Evolutionary conservation across 768 basidiomycete genomes (phyloP), one percentile per base, ranked within the genome.

Genomic region (Podaxis rugospora): DNA sequence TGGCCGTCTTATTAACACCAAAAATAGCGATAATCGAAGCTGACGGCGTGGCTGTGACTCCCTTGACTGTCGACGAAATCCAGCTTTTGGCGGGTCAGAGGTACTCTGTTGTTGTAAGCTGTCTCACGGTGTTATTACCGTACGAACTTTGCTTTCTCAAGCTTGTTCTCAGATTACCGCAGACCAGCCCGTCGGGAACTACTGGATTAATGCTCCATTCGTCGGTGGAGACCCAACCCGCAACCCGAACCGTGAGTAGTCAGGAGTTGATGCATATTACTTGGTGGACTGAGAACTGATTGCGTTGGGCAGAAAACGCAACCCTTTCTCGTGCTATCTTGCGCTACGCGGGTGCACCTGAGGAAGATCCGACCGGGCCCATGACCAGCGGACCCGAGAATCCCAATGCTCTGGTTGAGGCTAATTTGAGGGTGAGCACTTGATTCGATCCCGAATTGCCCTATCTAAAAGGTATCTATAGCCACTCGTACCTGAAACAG

Each of bases 301-400:
- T 36, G 37, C 11, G 6, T 23, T 36, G 70, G 27, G 69, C 73
- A 39, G 60, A 70, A 6, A 55, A 65, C 66, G 66, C 58, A 76
- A 74, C 64, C 72, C 69, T 58, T 36, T 57, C 18, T 66, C 72
- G 1, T 25, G 80, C 75, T 0, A 74, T 81, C 56, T 72, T 81
- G 6, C 72, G 74, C 27, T 81, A 81, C 58, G 64, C 65, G 0
- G 78, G 78, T 5, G 78, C 80, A 11, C 74, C 75, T 0, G 42
- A 62, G 5, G 61, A 11, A 16, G 78, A 80, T 0, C 80, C 80
- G 1, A 57, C 47, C 0, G 61, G 63, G 11, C 67, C 68, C 5
- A 66, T 68, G 66, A 65, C 63, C 35, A 35, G 57, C 28, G 68
- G 67, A 5, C 66, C 67, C 18, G 37, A 39, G 14, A 66, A 67